Evolutionary conservation across 495 filamentous ascomycete genomes (phyloP), one percentile per base, ranked within the genome.

Genomic region (Aspergillus haitiensis): DNA sequence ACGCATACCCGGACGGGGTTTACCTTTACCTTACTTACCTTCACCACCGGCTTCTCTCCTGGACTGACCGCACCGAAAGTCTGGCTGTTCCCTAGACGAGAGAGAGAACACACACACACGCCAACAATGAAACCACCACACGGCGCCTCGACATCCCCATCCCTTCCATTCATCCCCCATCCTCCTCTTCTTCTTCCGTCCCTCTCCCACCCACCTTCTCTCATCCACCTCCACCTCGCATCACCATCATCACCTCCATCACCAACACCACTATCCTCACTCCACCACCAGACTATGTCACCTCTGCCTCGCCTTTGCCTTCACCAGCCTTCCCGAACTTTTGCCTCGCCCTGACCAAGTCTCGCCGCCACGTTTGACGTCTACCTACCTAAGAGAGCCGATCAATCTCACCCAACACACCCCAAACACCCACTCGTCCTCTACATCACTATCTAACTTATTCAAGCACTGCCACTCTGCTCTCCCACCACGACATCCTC

Each of bases 241-340:
- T 61, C 62, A 46, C 56, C 60, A 62, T 58, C 64, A 36, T 52
- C 64, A 58, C 48, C 65, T 34, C 55, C 65, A 52, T 51, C 60
- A 36, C 40, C 61, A 63, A 49, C 59, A 27, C 51, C 56, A 42
- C 37, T 32, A 55, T 64, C 54, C 35, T 56, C 62, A 52, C 58
- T 55, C 54, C 64, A 67, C 59, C 61, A 60, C 58, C 61, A 40
- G 66, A 67, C 61, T 71, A 73, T 73, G 69, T 69, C 69, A 71
- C 62, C 62, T 59, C 56, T 58, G 49, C 62, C 62, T 64, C 66
- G 50, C 59, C 27, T 52, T 48, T 61, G 59, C 59, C 59, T 63
- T 59, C 39, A 61, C 55, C 55, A 66, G 64, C 61, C 58, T 57
- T 60, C 57, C 57, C 61, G 55, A 56, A 64, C 59, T 59, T 59